phyloP scores from a whole-genome alignment of 2,329 filamentous ascomycete species.

The Colletotrichum scovillei region DNA sequence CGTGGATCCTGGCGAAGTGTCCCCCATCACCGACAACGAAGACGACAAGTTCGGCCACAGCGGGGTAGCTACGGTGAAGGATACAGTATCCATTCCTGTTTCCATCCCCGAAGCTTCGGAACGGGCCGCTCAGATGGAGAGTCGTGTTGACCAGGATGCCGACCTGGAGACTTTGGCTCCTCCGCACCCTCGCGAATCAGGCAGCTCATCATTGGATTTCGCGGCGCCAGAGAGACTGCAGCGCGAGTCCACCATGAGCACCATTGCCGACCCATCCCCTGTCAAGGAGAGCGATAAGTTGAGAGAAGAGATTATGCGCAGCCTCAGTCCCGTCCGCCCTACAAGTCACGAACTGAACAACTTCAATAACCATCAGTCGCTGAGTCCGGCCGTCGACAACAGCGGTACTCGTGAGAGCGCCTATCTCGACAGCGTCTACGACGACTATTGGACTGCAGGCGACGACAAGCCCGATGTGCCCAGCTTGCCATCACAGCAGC shows the following conservation, averaged over 20 bases:
- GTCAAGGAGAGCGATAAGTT: slow-evolving; percentile 78
- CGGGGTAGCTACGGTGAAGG: slow-evolving; percentile 2
- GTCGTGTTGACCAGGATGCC: not conserved
- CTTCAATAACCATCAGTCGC: not conserved
- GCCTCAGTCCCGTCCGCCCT: slow-evolving; percentile 65
- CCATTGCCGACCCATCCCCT: slow-evolving; percentile 60
- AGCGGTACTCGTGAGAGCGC: slow-evolving; percentile 63
- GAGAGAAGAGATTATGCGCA: slow-evolving; percentile 80
- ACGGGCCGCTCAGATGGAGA: not conserved
- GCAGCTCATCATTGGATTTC: slow-evolving; percentile 45
- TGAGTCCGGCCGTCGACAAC: slow-evolving; percentile 2
- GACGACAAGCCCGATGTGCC: slow-evolving; percentile 50
- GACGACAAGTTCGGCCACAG: slow-evolving; percentile 12
- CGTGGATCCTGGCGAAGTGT: slow-evolving; percentile 34
- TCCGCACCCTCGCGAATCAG: slow-evolving; percentile 35
- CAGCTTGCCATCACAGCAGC: slow-evolving; percentile 7
- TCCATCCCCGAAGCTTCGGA: slow-evolving; percentile 8
- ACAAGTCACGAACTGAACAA: slow-evolving; percentile 31
- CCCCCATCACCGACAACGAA: slow-evolving; percentile 37
- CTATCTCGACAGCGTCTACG: slow-evolving; percentile 74
- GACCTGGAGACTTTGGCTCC: slow-evolving; percentile 33
- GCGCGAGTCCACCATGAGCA: slow-evolving; percentile 59
- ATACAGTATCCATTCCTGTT: slow-evolving; percentile 15
- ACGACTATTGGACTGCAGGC: slow-evolving; percentile 71
- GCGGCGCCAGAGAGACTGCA: slow-evolving; percentile 49